Conservation (phyloP, 352 stramenopile genomes). For the Phytophthora meadii region DNA sequence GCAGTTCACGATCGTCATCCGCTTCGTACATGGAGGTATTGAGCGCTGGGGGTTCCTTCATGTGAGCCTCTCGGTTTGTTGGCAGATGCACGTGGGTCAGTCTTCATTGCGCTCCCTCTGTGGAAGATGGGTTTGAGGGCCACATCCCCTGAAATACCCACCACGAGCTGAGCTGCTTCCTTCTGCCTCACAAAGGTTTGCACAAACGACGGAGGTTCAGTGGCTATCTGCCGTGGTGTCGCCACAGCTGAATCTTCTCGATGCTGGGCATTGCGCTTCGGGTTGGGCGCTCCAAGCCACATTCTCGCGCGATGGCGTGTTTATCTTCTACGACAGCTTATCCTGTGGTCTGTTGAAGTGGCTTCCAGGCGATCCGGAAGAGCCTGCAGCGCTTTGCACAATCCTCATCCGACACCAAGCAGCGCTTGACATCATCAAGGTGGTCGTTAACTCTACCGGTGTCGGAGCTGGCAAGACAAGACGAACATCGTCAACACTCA, state of each 20-base stretch:
- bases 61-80: background rate
- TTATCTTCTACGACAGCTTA: background rate
- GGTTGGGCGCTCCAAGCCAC: background rate
- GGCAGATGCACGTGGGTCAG: constrained; percentile 5
- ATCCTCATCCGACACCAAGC: constrained; percentile 9
- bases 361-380: constrained; percentile 15
- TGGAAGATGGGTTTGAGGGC: constrained; percentile 14
- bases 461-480: background rate
- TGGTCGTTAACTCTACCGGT: background rate
- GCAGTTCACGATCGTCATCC: background rate
- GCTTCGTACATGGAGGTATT: background rate
- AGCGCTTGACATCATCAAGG: constrained; percentile 10
- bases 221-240: constrained; percentile 6
- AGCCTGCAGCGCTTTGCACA: constrained; percentile 16
- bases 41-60: too few species aligned
- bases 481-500: too few species aligned
- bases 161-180: background rate
- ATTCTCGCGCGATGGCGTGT: background rate
- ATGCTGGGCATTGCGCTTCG: background rate
- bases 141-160: constrained; percentile 8
- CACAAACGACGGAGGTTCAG: constrained; percentile 5
- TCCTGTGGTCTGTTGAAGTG: background rate
- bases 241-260: constrained; percentile 3
- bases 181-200: constrained; percentile 6
- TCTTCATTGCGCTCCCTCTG: background rate